Conservation (phyloP, 371 early-diverging fungal species). For the Saksenaea oblongispora region DNA sequence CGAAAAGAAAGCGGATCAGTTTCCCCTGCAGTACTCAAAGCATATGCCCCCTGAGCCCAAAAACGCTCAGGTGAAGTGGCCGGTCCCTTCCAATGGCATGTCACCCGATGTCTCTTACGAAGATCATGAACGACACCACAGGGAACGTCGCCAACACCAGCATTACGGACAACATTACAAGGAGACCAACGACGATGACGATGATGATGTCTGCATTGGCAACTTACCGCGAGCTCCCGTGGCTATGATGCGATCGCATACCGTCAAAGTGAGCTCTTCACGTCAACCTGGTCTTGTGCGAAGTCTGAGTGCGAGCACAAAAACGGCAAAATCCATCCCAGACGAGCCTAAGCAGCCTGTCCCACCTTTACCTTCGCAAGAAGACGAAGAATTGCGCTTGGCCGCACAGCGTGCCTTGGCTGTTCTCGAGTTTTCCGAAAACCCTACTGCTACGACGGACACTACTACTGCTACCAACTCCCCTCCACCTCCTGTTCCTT, state of each 20-base stretch:
- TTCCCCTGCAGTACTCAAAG: slow-evolving; percentile 25
- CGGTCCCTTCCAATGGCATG: not conserved
- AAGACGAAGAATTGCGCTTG: slow-evolving; percentile 32
- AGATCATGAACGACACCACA: not conserved
- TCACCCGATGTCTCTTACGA: not conserved
- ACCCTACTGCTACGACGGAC: not conserved
- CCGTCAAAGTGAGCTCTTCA: slow-evolving; percentile 5
- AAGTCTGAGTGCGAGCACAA: slow-evolving; percentile 12
- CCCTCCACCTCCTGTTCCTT: not conserved
- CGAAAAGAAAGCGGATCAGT: slow-evolving; percentile 14
- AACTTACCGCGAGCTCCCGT: slow-evolving; percentile 23
- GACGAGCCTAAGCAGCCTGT: slow-evolving; percentile 5
- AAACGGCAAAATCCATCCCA: slow-evolving; percentile 3
- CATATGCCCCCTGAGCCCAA: slow-evolving; percentile 11
- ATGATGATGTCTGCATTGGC: slow-evolving; percentile 31
- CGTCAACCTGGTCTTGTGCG: slow-evolving; percentile 4
- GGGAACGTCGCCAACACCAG: not conserved
- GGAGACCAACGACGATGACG: not conserved
- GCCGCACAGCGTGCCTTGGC: slow-evolving; percentile 39
- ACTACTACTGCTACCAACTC: not conserved
- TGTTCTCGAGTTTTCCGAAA: slow-evolving; percentile 12
- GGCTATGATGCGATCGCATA: slow-evolving; percentile 6
- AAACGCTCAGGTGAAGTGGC: slow-evolving; percentile 2
- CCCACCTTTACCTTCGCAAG: slow-evolving; percentile 9
- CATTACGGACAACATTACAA: not conserved